Base-by-base conservation (phyloP, 192 early-diverging fungal genomes). In the Phycomyces blakesleeanus region DNA sequence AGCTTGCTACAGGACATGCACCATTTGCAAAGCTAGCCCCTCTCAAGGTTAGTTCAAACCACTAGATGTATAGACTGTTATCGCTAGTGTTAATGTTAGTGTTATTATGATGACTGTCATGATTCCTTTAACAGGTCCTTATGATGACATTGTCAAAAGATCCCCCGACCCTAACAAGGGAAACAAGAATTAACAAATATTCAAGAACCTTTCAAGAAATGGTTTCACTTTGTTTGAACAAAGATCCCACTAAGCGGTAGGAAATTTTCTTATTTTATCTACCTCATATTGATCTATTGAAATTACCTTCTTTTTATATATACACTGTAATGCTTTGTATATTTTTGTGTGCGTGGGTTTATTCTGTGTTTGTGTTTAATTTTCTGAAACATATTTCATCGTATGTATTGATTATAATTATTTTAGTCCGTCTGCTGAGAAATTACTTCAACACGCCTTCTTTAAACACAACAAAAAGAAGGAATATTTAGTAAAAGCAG, bases 1-100 rank as follows among this genome's bases (percentile, higher is more conserved):
- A 94, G 66, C 71, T 94, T 14, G 90, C 93, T 6, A 91, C 88
- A 16, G 93, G 93, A 8, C 88, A 91, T 67, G 91, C 93, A 5
- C 93, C 93, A 11, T 92, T 90, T 69, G 91, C 93, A n/a, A 93
- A 93, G 64, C 92, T 81, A 55, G 87, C 93, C n/a, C 91, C 93
- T 5, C 68, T 94, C 53, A 94, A 94, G 81, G 90, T 81, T 16
- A 34, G 38, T 41, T 40, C n/a, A n/a, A n/a, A n/a, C n/a, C n/a
- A n/a, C n/a, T n/a, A n/a, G n/a, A n/a, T n/a, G n/a, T n/a, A n/a
- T n/a, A n/a, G n/a, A n/a, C n/a, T n/a, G n/a, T n/a, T n/a, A n/a
- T n/a, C 20, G 24, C 5, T 39, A 1, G 38, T 7, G 34, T 3
- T 60, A 16, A 8, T 5, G 0, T 7, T 29, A 50, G 15, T 6